Conservation (phyloP, 345 rosid genomes). For the Draba incana region DNA sequence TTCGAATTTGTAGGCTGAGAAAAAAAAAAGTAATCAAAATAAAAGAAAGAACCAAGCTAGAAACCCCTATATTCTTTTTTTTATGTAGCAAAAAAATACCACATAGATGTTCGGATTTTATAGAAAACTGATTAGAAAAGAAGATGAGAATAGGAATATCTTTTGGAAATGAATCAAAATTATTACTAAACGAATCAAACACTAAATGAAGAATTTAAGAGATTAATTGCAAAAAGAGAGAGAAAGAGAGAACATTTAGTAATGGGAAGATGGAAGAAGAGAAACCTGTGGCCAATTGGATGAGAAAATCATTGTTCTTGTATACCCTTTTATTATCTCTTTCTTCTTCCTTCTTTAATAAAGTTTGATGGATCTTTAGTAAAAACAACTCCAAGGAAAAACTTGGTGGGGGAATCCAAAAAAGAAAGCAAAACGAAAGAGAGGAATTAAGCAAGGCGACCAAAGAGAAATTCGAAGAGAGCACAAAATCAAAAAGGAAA, state of each 20-base stretch:
- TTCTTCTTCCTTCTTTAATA: conserved; percentile 52
- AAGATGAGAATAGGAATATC: conserved; percentile 63
- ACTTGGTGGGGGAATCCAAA: conserved; percentile 70
- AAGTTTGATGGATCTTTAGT: conserved; percentile 67
- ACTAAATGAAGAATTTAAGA: conserved; percentile 29
- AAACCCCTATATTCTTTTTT: not conserved
- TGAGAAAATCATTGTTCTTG: conserved; percentile 67
- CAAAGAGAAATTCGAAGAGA: conserved; percentile 36
- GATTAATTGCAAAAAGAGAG: conserved; percentile 26
- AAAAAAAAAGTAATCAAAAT: conserved; percentile 21
- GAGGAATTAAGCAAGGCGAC: conserved; percentile 43
- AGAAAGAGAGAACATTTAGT: conserved; percentile 31
- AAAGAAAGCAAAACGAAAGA: conserved; percentile 50
- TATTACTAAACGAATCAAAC: conserved; percentile 37
- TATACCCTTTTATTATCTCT: conserved; percentile 39
- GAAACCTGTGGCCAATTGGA: conserved; percentile 84
- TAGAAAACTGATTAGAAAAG: conserved; percentile 50
- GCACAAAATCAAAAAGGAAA: conserved; percentile 40
- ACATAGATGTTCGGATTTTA: conserved; percentile 31
- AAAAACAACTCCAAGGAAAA: conserved; percentile 41
- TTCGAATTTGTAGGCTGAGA: conserved; percentile 49
- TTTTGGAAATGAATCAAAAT: conserved; percentile 45
- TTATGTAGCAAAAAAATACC: conserved; percentile 28
- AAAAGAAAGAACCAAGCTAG: conserved; percentile 7
- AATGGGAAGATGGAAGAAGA: conserved; percentile 40